Conservation (phyloP, 305 asterid species). For the Fraxinus greggii region DNA sequence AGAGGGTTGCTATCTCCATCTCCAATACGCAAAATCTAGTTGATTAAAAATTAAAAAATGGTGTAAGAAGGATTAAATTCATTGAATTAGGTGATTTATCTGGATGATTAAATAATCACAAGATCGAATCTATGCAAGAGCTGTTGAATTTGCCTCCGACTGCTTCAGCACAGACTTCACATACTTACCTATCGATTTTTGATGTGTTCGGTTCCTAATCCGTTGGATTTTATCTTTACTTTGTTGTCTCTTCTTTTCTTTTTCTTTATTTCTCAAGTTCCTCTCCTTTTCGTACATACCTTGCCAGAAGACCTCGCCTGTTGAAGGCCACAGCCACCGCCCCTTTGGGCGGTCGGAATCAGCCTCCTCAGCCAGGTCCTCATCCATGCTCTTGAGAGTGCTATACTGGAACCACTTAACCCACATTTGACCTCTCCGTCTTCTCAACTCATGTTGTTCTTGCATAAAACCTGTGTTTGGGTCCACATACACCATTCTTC, state of each 20-base stretch:
- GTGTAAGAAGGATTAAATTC: slow-evolving; percentile 20
- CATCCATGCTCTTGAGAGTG: slow-evolving; percentile 88
- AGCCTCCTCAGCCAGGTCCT: slow-evolving; percentile 80
- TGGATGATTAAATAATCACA: slow-evolving; percentile 10
- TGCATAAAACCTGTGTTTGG: slow-evolving; percentile 76
- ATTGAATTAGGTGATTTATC: slow-evolving; percentile 25
- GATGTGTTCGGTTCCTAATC: slow-evolving; percentile 64
- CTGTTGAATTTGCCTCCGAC: slow-evolving; percentile 39
- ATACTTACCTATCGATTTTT: slow-evolving; percentile 72
- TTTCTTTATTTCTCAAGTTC: slow-evolving; percentile 50
- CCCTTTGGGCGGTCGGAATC: slow-evolving; percentile 58
- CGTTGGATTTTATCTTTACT: slow-evolving; percentile 78
- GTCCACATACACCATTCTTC: slow-evolving; percentile 78
- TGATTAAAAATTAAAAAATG: slow-evolving; percentile 45
- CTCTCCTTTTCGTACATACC: slow-evolving; percentile 73
- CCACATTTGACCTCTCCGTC: slow-evolving; percentile 84
- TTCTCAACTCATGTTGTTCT: slow-evolving; percentile 65
- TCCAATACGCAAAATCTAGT: slow-evolving; percentile 26
- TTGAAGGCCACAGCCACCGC: slow-evolving; percentile 84
- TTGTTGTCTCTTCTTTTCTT: slow-evolving; percentile 62
- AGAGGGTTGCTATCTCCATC: slow-evolving; percentile 36
- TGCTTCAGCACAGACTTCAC: slow-evolving; percentile 66
- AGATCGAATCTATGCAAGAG: slow-evolving; percentile 32
- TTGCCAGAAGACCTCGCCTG: slow-evolving; percentile 90
- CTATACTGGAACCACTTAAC: slow-evolving; percentile 73